A percentile compares a stretch with the other conserved stretches of the same genome.
Conservation (phyloP, 2,329 filamentous ascomycete species). For the Talaromyces sp. region DNA sequence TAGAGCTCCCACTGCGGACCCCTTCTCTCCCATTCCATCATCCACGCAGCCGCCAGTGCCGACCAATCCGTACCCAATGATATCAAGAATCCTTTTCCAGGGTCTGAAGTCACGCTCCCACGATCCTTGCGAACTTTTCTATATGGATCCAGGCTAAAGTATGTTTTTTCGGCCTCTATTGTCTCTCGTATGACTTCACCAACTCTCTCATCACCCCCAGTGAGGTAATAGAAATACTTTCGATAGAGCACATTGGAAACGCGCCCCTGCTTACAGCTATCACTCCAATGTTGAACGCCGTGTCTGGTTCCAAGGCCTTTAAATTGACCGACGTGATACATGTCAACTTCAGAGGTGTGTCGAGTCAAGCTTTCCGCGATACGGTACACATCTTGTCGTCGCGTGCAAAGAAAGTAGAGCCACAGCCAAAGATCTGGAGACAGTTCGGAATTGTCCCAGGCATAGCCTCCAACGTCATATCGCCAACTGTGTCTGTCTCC, state of each 20-base stretch:
- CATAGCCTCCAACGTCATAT: constrained; percentile 61
- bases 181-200: constrained; percentile 53
- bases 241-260: constrained; percentile 58
- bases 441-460: constrained; percentile 63
- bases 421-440: constrained; percentile 62
- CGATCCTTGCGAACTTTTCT: constrained; percentile 57
- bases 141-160: constrained; percentile 53
- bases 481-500: constrained; percentile 57
- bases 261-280: constrained; percentile 60
- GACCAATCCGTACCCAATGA: constrained; percentile 59
- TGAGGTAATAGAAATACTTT: constrained; percentile 56
- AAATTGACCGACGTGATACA: constrained; percentile 57
- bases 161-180: constrained; percentile 53
- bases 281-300: constrained; percentile 59
- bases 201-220: constrained; percentile 54
- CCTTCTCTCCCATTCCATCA: constrained; percentile 59
- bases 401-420: constrained; percentile 60
- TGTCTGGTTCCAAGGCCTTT: constrained; percentile 61
- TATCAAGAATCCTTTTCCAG: constrained; percentile 45
- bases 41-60: constrained; percentile 55
- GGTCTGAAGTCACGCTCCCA: constrained; percentile 41
- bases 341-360: constrained; percentile 60
- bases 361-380: constrained; percentile 58
- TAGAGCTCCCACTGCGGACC: constrained; percentile 54
- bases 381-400: constrained; percentile 54